Conservation (phyloP, 2,329 filamentous ascomycete species). For the Trichoderma sp. region DNA sequence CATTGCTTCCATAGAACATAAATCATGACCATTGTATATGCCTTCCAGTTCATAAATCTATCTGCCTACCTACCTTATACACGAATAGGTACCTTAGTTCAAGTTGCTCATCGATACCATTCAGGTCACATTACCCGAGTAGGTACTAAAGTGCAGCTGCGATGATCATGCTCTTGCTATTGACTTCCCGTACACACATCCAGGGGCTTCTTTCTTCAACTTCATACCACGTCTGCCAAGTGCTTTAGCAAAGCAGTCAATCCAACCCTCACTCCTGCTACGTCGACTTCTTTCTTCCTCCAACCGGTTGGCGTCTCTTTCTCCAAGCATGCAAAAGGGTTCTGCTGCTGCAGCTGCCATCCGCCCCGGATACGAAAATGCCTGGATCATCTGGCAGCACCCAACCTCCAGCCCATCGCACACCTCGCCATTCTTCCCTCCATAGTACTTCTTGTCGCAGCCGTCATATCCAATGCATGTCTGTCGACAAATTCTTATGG, state of each 20-base stretch:
- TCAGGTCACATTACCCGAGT: background rate
- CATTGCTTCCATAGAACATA: no score
- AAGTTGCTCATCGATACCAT: background rate
- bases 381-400: constrained; percentile 23
- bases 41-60: no score
- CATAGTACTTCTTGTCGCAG: constrained; percentile 12
- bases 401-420: constrained; percentile 14
- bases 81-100: no score
- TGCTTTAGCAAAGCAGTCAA: no score
- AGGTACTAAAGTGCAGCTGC: background rate
- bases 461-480: constrained; percentile 17
- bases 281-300: background rate
- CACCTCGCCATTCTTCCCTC: constrained; percentile 21
- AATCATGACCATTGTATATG: no score
- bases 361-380: background rate
- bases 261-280: no score
- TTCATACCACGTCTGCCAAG: no score
- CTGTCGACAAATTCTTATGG: background rate
- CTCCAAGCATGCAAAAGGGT: constrained; percentile 5
- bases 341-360: constrained; percentile 1
- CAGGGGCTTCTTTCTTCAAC: no score
- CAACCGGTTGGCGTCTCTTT: background rate
- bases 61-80: no score
- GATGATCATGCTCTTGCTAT: background rate
- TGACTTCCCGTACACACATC: background rate